Conservation (phyloP, 1,284 basidiomycete genomes). For the Malassezia brasiliensis region DNA sequence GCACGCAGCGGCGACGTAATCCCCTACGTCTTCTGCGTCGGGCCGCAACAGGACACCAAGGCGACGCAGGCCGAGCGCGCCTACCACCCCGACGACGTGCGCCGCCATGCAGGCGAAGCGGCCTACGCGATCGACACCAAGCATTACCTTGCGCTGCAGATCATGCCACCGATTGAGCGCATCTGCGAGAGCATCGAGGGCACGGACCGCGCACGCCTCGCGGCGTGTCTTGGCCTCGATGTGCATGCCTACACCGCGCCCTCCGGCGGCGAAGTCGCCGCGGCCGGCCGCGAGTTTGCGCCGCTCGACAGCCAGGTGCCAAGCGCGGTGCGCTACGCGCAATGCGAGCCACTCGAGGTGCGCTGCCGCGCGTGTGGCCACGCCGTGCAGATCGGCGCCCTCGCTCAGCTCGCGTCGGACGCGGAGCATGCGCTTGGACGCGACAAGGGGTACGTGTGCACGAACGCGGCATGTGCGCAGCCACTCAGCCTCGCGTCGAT, state of each 20-base stretch:
- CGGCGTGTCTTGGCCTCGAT: conserved; percentile 89
- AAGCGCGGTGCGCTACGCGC: conserved; percentile 65
- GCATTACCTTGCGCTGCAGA: conserved; percentile 80
- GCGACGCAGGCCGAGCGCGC: conserved; percentile 79
- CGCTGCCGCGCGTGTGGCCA: conserved; percentile 28
- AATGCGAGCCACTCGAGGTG: conserved; percentile 29
- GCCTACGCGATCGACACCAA: conserved; percentile 56
- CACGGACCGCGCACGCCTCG: conserved; percentile 78
- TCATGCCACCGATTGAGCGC: conserved; percentile 87
- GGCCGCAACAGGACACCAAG: conserved; percentile 64
- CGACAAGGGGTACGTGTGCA: conserved; percentile 54
- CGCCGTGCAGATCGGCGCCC: background rate
- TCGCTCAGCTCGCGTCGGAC: background rate
- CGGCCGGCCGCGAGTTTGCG: conserved; percentile 60
- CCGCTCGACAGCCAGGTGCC: conserved; percentile 82
- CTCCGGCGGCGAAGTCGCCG: conserved; percentile 49
- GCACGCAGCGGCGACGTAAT: conserved; percentile 85
- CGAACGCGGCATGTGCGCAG: conserved; percentile 54
- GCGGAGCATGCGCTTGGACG: conserved; percentile 14
- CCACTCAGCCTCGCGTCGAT: conserved; percentile 58
- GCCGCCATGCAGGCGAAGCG: conserved; percentile 50
- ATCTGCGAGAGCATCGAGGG: conserved; percentile 93
- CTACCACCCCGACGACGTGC: conserved; percentile 83
- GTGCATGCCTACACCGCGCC: conserved; percentile 60
- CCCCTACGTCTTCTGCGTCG: conserved; percentile 84